Evolutionary conservation across 1,284 basidiomycete species (phyloP), one percentile per base, ranked within the genome.

Genomic region (Cryptococcus sp.): DNA sequence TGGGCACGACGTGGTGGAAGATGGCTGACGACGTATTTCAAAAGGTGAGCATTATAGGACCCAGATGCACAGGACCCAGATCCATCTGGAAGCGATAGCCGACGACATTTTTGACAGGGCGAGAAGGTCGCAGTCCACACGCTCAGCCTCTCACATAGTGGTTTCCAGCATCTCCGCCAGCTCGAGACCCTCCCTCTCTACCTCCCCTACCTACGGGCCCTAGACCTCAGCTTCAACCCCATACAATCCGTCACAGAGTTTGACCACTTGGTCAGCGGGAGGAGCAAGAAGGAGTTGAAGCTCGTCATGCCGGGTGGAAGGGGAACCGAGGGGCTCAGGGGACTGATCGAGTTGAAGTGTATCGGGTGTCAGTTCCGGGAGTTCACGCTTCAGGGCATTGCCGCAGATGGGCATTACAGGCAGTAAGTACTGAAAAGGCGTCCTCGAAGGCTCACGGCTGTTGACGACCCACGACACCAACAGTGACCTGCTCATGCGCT

Each of bases 221-320:
- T 77, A 12, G 75, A 77, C 52, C 67, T 77, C 21, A 72, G 70
- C 51, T 57, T 67, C 53, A 77, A 77, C 57, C 71, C 71, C 2
- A 68, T 75, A 52, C 50, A 48, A 33, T 44, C 53, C 24, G 56
- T 66, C 36, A 48, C 60, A 35, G 67, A 70, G 53, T 63, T 75
- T 24, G 66, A 69, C 47, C 55, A 68, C 39, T 60, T 75, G 11
- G 63, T 69, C 38, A 57, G 0, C 67, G 69, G 43, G 72, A 73
- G 46, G 67, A 69, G 59, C 70, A 69, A 63, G 71, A 66, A 43
- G 72, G 72, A 40, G 70, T 68, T 3, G 67, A 61, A n/a, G 58
- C 65, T 33, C 28, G 9, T 16, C 67, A 33, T 33, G 28, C 28
- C 28, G 4, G 28, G 28, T 33, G 28, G 28, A 33, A 5, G 28